Evolutionary conservation across 805 yeast species (phyloP).

Genomic region (Ogataea paradorogensis): DNA sequence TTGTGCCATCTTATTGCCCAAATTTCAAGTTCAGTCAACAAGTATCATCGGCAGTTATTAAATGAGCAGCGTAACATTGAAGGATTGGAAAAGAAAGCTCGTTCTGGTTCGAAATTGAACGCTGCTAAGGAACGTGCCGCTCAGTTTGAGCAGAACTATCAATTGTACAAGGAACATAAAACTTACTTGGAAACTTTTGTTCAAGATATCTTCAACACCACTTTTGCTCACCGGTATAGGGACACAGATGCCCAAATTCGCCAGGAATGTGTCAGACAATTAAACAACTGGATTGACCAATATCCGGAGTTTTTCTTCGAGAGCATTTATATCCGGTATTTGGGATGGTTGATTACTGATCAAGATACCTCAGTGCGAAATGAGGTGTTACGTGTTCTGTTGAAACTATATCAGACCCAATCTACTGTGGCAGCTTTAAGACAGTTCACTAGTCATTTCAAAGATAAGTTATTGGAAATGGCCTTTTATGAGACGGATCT

Average conservation of each 20-base stretch:
- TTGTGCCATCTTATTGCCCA: conserved; percentile 50
- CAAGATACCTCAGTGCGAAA: conserved; percentile 55
- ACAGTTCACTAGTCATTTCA: conserved; percentile 76
- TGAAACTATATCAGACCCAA: conserved; percentile 43
- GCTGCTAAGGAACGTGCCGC: conserved; percentile 41
- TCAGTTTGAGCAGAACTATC: conserved; percentile 43
- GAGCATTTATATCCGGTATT: conserved; percentile 66
- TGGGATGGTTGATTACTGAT: conserved; percentile 87
- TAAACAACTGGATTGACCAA: conserved; percentile 70
- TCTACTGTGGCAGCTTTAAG: conserved; percentile 60
- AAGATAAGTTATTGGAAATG: conserved; percentile 62
- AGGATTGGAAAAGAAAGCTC: conserved; percentile 30
- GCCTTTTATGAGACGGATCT: conserved; percentile 53
- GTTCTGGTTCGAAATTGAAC: conserved; percentile 32
- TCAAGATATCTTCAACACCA: conserved; percentile 61
- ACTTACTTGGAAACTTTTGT: conserved; percentile 53
- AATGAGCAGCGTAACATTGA: conserved; percentile 25
- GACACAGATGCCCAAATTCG: conserved; percentile 75
- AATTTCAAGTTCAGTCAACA: conserved; percentile 38
- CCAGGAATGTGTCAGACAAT: conserved; percentile 57
- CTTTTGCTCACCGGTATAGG: conserved; percentile 73
- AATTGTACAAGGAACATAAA: conserved; percentile 45
- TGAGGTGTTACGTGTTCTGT: conserved; percentile 58
- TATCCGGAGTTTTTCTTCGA: conserved; percentile 72
- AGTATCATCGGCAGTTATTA: conserved; percentile 43